These are phyloP conservation scores for Tillandsia leiboldiana DNA, from an alignment of 176 grass and related monocot species.

Conservation along the genomic window DNA sequence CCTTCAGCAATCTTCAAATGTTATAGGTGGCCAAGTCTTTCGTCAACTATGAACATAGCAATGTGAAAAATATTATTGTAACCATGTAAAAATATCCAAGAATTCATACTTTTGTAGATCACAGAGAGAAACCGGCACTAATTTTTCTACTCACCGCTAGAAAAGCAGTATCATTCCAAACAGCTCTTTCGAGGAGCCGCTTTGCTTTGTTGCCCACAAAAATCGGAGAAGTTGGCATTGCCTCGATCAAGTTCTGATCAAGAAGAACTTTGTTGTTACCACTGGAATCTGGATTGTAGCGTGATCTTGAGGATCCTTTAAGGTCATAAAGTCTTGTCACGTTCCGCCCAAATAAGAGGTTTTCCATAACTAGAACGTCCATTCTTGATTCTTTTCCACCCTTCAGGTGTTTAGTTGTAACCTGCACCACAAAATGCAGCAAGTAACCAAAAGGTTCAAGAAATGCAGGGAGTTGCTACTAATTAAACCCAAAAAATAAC, in stretches of 20 bases:
- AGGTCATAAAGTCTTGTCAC: constrained; percentile 85
- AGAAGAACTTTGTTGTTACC: constrained; percentile 90
- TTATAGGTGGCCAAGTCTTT: no score
- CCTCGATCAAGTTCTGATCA: constrained; percentile 97
- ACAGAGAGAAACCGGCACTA: constrained; percentile 5
- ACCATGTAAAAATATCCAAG: constrained; percentile 4
- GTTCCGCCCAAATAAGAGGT: constrained; percentile 91
- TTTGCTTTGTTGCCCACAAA: constrained; percentile 99
- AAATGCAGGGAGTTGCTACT: neutral
- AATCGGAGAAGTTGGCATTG: constrained; percentile 98
- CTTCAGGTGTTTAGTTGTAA: constrained; percentile 73
- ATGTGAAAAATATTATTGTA: neutral
- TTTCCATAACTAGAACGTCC: constrained; percentile 98
- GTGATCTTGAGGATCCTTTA: constrained; percentile 90
- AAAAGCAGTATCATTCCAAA: constrained; percentile 98
- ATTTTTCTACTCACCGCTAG: constrained; percentile 65
- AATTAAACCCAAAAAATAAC: neutral
- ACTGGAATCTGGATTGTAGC: constrained; percentile 84
- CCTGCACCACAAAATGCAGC: constrained; percentile 32
- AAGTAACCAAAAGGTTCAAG: neutral
- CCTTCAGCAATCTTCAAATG: neutral
- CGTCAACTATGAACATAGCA: no score
- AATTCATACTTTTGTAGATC: constrained; percentile 10
- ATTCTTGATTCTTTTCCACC: constrained; percentile 92
- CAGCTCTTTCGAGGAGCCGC: constrained; percentile 81